Percentiles rank a stretch among this genome's conserved stretches.
These are phyloP conservation scores for Dimargaris verticillata DNA, from an alignment of 192 early-diverging fungal species.

Conservation along the genomic window DNA sequence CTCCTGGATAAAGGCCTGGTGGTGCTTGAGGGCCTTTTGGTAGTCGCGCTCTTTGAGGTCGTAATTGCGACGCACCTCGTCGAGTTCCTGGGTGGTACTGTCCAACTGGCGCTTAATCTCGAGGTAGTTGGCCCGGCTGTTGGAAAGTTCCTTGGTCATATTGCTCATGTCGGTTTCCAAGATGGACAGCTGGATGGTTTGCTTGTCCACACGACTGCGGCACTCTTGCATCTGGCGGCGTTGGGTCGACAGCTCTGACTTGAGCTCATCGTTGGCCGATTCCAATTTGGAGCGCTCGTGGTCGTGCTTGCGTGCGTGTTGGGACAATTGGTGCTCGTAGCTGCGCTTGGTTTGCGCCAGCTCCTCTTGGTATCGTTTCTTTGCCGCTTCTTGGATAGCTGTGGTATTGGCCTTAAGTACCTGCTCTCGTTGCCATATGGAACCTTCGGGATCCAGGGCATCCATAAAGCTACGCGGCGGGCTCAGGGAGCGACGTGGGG, in stretches of 20 bases:
- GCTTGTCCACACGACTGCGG: not conserved
- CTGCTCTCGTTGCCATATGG: not conserved
- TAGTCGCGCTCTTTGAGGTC: not conserved
- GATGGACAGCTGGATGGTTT: not conserved
- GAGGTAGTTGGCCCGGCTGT: constrained; percentile 1
- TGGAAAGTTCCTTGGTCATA: not conserved
- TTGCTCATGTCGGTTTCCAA: not conserved
- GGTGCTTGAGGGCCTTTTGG: not conserved
- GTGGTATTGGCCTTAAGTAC: not conserved
- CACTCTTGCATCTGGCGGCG: constrained; percentile 1
- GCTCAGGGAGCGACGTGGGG: constrained; percentile 1
- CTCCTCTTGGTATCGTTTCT: not conserved
- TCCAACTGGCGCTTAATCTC: not conserved
- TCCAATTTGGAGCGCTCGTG: not conserved
- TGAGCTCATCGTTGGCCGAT: not conserved
- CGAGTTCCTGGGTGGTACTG: not conserved
- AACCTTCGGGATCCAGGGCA: not conserved
- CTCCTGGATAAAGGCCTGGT: not conserved
- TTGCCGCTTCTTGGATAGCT: not conserved
- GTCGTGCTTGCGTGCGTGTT: not conserved
- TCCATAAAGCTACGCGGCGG: constrained; percentile 5
- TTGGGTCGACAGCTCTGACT: not conserved
- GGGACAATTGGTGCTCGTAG: not conserved
- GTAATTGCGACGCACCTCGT: too few species aligned
- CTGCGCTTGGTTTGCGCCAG: not conserved